These are phyloP conservation scores for Dorcoceras hygrometricum DNA, from an alignment of 257 asterid genomes.

Conservation along the genomic window DNA sequence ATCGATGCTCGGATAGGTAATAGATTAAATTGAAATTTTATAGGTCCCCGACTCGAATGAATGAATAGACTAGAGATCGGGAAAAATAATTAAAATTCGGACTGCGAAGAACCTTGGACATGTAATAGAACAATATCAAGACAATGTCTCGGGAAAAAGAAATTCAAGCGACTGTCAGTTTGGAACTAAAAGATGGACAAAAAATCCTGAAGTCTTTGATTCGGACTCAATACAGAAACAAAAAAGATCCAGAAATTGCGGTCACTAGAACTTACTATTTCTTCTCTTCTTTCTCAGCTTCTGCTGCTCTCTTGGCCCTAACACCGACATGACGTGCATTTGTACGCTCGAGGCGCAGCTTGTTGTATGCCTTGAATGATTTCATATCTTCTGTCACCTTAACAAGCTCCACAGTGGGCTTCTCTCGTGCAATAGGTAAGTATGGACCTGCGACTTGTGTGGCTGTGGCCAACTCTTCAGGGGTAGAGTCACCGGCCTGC, in stretches of 20 bases:
- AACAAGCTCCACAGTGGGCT: conserved; percentile 61
- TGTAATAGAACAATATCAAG: background rate
- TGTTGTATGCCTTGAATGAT: conserved; percentile 69
- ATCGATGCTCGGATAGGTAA: background rate
- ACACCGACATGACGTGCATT: conserved; percentile 69
- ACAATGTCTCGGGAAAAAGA: background rate
- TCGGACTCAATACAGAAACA: conserved; percentile 18
- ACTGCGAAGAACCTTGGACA: background rate
- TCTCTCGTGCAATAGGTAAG: conserved; percentile 65
- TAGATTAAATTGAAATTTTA: too few species aligned
- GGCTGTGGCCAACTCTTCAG: conserved; percentile 70
- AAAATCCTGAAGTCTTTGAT: conserved; percentile 25
- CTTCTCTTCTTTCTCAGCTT: conserved; percentile 92
- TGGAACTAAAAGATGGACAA: conserved; percentile 20
- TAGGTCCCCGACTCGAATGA: background rate
- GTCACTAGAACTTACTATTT: conserved; percentile 37
- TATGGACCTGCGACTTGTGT: conserved; percentile 65
- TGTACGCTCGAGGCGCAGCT: conserved; percentile 68
- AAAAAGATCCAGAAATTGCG: conserved; percentile 19
- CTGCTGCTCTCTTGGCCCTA: conserved; percentile 88
- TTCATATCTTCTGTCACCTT: conserved; percentile 66
- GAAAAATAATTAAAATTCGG: background rate
- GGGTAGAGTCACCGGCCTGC: conserved; percentile 74
- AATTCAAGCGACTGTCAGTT: conserved; percentile 19
- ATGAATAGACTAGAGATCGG: background rate